Evolutionary conservation across 2,329 filamentous ascomycete genomes (phyloP), one percentile per base, ranked within the genome.

Genomic region (Pyrenochaeta sp.): DNA sequence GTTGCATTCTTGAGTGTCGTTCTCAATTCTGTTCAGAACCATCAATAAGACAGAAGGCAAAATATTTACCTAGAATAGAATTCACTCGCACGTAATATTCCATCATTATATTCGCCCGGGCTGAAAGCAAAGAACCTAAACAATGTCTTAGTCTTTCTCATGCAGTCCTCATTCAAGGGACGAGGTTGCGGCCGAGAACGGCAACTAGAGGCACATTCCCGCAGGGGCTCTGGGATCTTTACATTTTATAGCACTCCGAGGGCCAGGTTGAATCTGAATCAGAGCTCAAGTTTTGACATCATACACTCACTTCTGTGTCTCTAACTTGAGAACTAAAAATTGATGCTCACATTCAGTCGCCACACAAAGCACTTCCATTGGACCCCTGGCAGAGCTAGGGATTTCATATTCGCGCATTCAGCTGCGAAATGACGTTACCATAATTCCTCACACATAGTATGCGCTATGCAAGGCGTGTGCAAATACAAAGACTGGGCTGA

Each of bases 401-500:
- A 82, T 61, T 27, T 81, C 77, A 53, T 77, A 79, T 31, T 74
- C 78, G 77, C 78, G 79, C 9, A 81, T 62, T 43, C 82, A 61
- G 45, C 75, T 78, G 27, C 72, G 55, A 60, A 81, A 82, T 5
- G 71, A 74, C 20, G 58, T 45, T 1, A 79, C 77, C 14, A 72
- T 40, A 1, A 79, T 79, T 36, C 79, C 78, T 81, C 80, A 83
- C 10, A 83, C 75, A 43, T 77, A 81, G 39, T 73, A 76, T 6
- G 72, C 61, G 29, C 76, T 76, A 30, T 81, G 79, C n/a, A 84
- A 67, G 11, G 79, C 59, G 3, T 73, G 75, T 3, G 76, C 75
- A 42, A 79, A 59, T 31, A 82, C 76, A 51, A 82, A 82, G 2
- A 81, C 71, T 1, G 80, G 79, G 4, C 81, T 81, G 49, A 81